phyloP scores from a whole-genome alignment of 805 yeast genomes.

The Monosporozyma aquatica region DNA sequence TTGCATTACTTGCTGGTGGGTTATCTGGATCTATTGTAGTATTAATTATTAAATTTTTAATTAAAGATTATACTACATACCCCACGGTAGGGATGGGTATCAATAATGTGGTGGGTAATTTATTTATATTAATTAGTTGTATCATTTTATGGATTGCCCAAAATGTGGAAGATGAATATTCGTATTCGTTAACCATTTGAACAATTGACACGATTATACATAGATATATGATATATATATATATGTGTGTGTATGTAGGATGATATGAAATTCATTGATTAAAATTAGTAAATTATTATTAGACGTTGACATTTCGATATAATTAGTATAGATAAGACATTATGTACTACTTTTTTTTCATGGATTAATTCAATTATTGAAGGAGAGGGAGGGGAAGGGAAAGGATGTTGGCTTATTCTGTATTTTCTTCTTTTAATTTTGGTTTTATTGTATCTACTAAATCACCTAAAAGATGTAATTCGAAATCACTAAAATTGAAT shows the following conservation, averaged over 20 bases:
- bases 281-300: no score
- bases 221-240: not conserved
- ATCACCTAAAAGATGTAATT: conserved; percentile 38
- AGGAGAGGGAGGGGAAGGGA: no score
- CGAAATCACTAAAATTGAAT: conserved; percentile 66
- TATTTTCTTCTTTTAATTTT: not conserved
- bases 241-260: no score
- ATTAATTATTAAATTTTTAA: conserved; percentile 70
- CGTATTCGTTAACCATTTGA: conserved; percentile 76
- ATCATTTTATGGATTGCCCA: conserved; percentile 87
- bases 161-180: conserved; percentile 91
- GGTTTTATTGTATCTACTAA: conserved; percentile 17
- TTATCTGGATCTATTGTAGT: conserved; percentile 87
- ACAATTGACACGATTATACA: not conserved
- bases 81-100: conserved; percentile 95
- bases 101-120: conserved; percentile 73
- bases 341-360: no score
- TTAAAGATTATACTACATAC: conserved; percentile 62
- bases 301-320: not conserved
- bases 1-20: conserved; percentile 88
- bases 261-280: no score
- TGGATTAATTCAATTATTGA: no score
- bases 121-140: conserved; percentile 79
- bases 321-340: no score
- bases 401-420: not conserved